Percentiles rank a stretch among this genome's conserved stretches.
phyloP scores from a whole-genome alignment of 768 basidiomycete genomes.

The Boletellus sp. region DNA sequence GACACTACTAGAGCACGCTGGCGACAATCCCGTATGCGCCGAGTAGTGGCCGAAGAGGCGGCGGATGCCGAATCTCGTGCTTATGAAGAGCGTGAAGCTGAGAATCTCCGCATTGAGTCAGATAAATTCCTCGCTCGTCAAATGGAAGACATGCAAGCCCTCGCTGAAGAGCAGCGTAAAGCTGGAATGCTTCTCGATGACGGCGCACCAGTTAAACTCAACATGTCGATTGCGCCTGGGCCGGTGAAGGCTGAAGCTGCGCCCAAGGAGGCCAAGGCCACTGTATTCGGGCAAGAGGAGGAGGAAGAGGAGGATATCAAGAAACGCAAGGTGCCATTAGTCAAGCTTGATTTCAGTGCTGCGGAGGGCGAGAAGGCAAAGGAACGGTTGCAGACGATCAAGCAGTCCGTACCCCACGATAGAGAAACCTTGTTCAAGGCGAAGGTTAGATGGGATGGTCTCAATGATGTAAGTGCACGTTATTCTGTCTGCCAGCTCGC shows the following conservation, averaged over 20 bases:
- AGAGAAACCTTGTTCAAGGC: slow-evolving; percentile 76
- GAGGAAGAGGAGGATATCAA: slow-evolving; percentile 80
- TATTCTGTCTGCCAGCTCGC: slow-evolving; percentile 4
- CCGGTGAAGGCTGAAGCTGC: slow-evolving; percentile 44
- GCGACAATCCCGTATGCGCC: slow-evolving; percentile 70
- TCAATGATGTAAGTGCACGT: slow-evolving; percentile 66
- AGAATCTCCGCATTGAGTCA: slow-evolving; percentile 83
- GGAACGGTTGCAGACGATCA: slow-evolving; percentile 78
- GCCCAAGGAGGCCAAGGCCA: slow-evolving; percentile 46
- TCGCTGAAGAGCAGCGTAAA: slow-evolving; percentile 87
- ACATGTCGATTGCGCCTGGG: slow-evolving; percentile 62
- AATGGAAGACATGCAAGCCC: slow-evolving; percentile 93
- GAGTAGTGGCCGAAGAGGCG: slow-evolving; percentile 73
- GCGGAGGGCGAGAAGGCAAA: slow-evolving; percentile 79
- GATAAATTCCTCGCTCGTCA: slow-evolving; percentile 92
- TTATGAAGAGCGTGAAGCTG: slow-evolving; percentile 82
- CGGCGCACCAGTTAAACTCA: slow-evolving; percentile 84
- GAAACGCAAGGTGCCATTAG: slow-evolving; percentile 82
- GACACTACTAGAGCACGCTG: slow-evolving; percentile 61
- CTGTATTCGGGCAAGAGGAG: slow-evolving; percentile 76
- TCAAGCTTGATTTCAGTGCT: slow-evolving; percentile 85
- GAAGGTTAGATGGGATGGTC: slow-evolving; percentile 88
- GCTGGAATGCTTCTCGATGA: slow-evolving; percentile 90
- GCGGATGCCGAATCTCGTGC: slow-evolving; percentile 80
- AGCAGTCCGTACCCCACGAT: slow-evolving; percentile 68